These are phyloP conservation scores for Thozetella sp. DNA, from an alignment of 495 filamentous ascomycete species.

Conservation along the genomic window DNA sequence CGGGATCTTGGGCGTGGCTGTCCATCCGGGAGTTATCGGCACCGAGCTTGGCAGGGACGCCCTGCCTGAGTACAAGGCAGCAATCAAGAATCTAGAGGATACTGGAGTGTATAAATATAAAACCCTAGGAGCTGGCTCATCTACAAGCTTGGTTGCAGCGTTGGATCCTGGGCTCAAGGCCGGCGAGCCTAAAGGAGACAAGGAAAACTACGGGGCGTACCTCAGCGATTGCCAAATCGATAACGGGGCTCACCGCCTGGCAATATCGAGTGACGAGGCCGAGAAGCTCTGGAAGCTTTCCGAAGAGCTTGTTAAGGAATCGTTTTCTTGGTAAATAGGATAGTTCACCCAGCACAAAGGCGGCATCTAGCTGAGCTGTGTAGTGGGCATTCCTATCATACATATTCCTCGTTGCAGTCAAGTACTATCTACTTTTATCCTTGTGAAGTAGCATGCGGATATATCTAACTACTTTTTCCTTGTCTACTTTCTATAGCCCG, in stretches of 20 bases:
- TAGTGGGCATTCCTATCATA: not conserved
- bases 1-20: slow-evolving; percentile 31
- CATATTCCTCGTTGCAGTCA: not conserved
- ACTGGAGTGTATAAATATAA: slow-evolving; percentile 15
- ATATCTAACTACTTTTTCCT: not conserved
- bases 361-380: not conserved
- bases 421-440: not conserved
- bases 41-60: slow-evolving; percentile 30
- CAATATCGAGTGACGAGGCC: slow-evolving; percentile 31
- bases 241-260: slow-evolving; percentile 20
- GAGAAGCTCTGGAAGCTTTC: slow-evolving; percentile 50
- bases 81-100: slow-evolving; percentile 3
- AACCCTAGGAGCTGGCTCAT: slow-evolving; percentile 32
- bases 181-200: slow-evolving; percentile 19
- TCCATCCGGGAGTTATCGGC: slow-evolving; percentile 43
- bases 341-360: not conserved
- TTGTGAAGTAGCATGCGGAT: not conserved
- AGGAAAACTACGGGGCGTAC: slow-evolving; percentile 40
- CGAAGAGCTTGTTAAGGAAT: slow-evolving; percentile 51
- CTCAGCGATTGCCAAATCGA: slow-evolving; percentile 41
- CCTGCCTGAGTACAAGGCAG: slow-evolving; percentile 11
- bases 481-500: not conserved
- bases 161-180: slow-evolving; percentile 40
- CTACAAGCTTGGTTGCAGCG: slow-evolving; percentile 46
- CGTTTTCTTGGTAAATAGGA: slow-evolving; percentile 31